Base-by-base conservation (phyloP, 1,284 basidiomycete genomes). In the Sanguinoderma infundibulare region DNA sequence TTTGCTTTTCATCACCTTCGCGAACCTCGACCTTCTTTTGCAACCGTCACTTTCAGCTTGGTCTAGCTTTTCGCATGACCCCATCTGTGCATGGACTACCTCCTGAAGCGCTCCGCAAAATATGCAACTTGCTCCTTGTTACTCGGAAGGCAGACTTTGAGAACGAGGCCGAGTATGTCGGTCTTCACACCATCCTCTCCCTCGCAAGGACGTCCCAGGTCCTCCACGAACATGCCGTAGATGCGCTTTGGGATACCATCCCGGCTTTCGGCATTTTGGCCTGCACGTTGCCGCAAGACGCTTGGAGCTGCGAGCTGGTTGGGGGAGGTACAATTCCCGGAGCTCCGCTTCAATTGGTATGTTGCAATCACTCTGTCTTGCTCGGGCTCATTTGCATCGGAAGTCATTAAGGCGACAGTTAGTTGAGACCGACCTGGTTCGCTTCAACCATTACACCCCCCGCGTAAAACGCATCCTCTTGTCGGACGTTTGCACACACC, bases 231-330 rank as follows among this genome's bases (percentile, higher is more conserved):
- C 49, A 57, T 12, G 62, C 62, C 2, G n/a, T 54, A 22, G 39
- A 60, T 34, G 47, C 47, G 2, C 20, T 63, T 24, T 63, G 62
- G 62, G 10, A 55, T 9, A 63, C 53, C 2, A 20, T 63, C 2
- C 59, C 55, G 5, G 40, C 28, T 2, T 63, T 55, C 22, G 52
- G 53, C 5, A 7, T 55, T 10, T 35, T 63, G 26, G 26, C 55
- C 5, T 60, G 35, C 44, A 46, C 55, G 7, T 30, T 60, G 9
- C 58, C 62, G 30, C 14, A 8, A 17, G 58, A 57, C 15, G 51
- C 55, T 14, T 54, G 42, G 42, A 14, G 42, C 24, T 20, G 24
- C 28, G 17, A 9, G 14, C 5, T 5, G 17, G 24, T 46, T 2
- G 42, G 42, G 24, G 42, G 24, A n/a, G n/a, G n/a, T n/a, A n/a